A percentile compares a stretch with the other conserved stretches of the same genome.
These are phyloP conservation scores for Aspergillus ustus DNA, from an alignment of 2,329 filamentous ascomycete species.

Conservation along the genomic window DNA sequence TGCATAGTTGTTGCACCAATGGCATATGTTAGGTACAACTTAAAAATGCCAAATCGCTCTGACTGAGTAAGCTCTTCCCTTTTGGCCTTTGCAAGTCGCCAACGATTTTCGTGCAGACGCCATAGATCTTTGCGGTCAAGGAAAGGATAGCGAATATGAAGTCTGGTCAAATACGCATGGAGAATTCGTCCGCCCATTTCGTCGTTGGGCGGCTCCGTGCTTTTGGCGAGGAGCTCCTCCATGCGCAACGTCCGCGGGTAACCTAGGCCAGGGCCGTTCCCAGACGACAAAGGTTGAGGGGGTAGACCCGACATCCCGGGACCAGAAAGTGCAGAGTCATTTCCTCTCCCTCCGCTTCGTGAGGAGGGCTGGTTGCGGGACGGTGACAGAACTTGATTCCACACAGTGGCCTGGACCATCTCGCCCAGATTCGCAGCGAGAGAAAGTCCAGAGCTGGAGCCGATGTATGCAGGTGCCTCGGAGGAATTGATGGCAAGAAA, in stretches of 20 bases:
- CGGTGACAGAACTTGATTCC: constrained; percentile 54
- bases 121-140: constrained; percentile 53
- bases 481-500: constrained; percentile 52
- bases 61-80: constrained; percentile 38
- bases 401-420: constrained; percentile 60
- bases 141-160: constrained; percentile 57
- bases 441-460: constrained; percentile 55
- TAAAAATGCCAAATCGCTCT: constrained; percentile 55
- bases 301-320: constrained; percentile 16
- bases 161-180: constrained; percentile 51
- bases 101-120: constrained; percentile 49
- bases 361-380: constrained; percentile 25
- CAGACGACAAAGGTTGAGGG: constrained; percentile 20
- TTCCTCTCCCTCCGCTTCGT: background rate
- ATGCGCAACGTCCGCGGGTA: constrained; percentile 40
- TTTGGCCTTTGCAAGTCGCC: constrained; percentile 41
- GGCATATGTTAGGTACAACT: constrained; percentile 58
- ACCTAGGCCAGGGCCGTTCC: constrained; percentile 16
- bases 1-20: constrained; percentile 57
- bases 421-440: constrained; percentile 56
- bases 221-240: constrained; percentile 49
- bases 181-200: constrained; percentile 51
- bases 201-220: constrained; percentile 53
- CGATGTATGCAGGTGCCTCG: constrained; percentile 56
- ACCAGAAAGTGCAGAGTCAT: background rate